Evolutionary conservation across 208 protist species (phyloP).

Genomic region (Trypanosomatidae sp.): DNA sequence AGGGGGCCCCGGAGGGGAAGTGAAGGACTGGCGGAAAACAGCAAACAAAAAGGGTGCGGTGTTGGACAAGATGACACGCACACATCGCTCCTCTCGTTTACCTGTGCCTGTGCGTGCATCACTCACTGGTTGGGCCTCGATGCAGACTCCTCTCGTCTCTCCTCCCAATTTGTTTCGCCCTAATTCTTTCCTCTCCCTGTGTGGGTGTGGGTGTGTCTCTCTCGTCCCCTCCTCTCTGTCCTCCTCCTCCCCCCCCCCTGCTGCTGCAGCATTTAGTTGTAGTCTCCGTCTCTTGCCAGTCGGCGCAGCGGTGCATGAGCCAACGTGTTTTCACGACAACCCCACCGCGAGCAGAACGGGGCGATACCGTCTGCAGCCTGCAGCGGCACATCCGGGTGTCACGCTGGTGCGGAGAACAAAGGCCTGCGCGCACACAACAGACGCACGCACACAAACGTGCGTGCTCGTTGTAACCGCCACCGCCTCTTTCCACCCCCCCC

Average conservation of each 20-base stretch:
- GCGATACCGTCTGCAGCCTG: not conserved
- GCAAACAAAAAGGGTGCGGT: not conserved
- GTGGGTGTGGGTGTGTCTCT: not conserved
- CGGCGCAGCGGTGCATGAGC: not conserved
- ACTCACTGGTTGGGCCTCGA: too few species aligned
- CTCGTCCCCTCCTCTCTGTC: not conserved
- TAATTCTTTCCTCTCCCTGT: too few species aligned
- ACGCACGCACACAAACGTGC: constrained; percentile 1
- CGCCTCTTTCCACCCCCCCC: not conserved
- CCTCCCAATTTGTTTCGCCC: too few species aligned
- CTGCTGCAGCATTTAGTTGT: not conserved
- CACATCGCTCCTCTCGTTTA: not conserved
- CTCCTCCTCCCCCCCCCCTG: not conserved
- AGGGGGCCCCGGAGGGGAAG: not conserved
- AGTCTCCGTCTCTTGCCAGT: too few species aligned
- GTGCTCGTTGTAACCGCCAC: not conserved
- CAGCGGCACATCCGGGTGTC: not conserved
- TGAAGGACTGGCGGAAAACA: not conserved
- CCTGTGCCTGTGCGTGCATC: too few species aligned
- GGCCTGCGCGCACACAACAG: not conserved
- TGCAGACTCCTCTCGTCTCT: too few species aligned
- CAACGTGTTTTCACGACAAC: not conserved
- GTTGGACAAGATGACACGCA: not conserved
- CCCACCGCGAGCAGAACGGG: not conserved
- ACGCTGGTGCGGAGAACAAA: not conserved